Percentiles rank a stretch among this genome's conserved stretches.
Evolutionary conservation across 192 early-diverging fungal species (phyloP).

Genomic region (Coemansia sp.): DNA sequence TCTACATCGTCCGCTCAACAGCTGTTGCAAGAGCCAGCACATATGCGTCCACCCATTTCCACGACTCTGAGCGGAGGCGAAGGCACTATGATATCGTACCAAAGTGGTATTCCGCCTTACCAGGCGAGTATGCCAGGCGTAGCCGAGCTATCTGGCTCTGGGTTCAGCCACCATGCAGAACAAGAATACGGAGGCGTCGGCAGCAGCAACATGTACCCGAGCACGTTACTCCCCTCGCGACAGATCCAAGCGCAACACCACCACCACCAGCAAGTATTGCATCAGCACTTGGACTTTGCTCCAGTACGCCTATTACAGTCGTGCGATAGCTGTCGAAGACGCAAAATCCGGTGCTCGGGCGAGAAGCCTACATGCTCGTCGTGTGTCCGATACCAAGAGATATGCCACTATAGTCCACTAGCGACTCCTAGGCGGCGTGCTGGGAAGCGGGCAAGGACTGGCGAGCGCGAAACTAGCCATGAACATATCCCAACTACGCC

Average conservation of each 20-base stretch:
- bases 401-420: slow-evolving; percentile 57
- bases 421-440: slow-evolving; percentile 46
- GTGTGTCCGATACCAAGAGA: slow-evolving; percentile 49
- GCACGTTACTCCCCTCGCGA: slow-evolving; percentile 28
- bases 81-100: background rate
- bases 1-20: background rate
- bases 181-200: background rate
- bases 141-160: background rate
- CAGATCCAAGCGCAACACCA: slow-evolving; percentile 27
- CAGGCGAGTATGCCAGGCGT: background rate
- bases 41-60: background rate
- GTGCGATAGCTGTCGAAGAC: slow-evolving; percentile 55
- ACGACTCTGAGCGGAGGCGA: background rate
- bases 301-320: slow-evolving; percentile 51
- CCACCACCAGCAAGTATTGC: slow-evolving; percentile 13
- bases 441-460: slow-evolving; percentile 27
- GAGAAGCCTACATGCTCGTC: slow-evolving; percentile 55
- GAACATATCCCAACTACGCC: background rate
- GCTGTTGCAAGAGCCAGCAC: background rate
- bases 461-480: background rate
- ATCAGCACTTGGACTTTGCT: slow-evolving; percentile 16
- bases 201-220: slow-evolving; percentile 25
- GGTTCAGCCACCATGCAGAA: background rate
- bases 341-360: slow-evolving; percentile 56
- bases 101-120: background rate